A percentile compares a stretch with the other conserved stretches of the same genome.
Evolutionary conservation across 2,329 filamentous ascomycete species (phyloP).

Genomic region (Rhytidhysteron rufulum): DNA sequence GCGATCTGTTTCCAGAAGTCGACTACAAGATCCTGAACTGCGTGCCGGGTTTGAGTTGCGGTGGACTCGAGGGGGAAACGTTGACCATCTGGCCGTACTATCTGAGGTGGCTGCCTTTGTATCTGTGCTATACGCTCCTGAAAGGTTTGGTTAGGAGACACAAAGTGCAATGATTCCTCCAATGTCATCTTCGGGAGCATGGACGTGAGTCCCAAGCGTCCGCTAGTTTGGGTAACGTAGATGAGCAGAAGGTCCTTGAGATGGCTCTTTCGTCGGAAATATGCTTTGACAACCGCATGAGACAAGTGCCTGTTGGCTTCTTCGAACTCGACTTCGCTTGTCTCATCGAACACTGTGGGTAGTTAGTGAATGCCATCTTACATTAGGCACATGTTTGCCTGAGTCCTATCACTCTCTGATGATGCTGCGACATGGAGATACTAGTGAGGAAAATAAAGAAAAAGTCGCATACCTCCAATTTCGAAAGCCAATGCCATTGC

Average conservation of each 20-base stretch:
- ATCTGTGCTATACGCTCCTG: conserved; percentile 33
- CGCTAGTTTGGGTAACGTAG: conserved; percentile 91
- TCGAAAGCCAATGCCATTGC: conserved; percentile 89
- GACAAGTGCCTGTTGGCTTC: conserved; percentile 36
- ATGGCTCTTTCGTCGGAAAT: conserved; percentile 72
- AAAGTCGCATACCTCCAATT: conserved; percentile 61
- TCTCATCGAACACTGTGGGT: conserved; percentile 80
- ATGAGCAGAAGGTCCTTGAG: conserved; percentile 84
- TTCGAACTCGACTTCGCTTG: conserved; percentile 63
- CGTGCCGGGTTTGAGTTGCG: conserved; percentile 33
- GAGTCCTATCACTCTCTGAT: too few species aligned
- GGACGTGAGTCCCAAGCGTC: conserved; percentile 84
- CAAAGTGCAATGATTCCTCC: conserved; percentile 16
- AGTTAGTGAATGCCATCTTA: too few species aligned
- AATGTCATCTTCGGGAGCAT: conserved; percentile 66
- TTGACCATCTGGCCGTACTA: conserved; percentile 33
- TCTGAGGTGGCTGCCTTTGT: conserved; percentile 31
- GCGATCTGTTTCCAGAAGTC: conserved; percentile 95
- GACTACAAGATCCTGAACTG: conserved; percentile 54
- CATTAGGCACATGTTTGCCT: too few species aligned
- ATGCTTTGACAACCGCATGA: conserved; percentile 64
- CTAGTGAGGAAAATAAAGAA: too few species aligned
- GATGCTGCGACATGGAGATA: too few species aligned
- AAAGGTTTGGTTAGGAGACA: conserved; percentile 30
- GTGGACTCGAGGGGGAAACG: conserved; percentile 33